Percentiles rank a stretch among this genome's conserved stretches.
These are phyloP conservation scores for Corylus heterophylla DNA, from an alignment of 306 rosid genomes.

Conservation along the genomic window DNA sequence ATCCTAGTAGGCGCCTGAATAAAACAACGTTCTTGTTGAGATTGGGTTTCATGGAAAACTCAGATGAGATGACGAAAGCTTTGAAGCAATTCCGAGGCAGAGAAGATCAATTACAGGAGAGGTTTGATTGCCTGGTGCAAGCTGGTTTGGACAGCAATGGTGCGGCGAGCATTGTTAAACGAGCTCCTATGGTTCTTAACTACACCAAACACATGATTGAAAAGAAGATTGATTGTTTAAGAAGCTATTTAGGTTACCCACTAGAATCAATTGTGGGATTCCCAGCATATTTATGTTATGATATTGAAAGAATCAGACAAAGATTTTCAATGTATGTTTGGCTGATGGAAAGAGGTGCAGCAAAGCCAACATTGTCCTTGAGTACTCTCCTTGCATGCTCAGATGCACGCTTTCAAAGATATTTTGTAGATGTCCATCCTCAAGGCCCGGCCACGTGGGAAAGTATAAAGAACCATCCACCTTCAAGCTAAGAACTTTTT, in stretches of 20 bases:
- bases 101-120: slow-evolving; percentile 79
- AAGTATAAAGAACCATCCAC: slow-evolving; percentile 35
- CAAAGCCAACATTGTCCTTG: slow-evolving; percentile 50
- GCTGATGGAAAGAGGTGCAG: slow-evolving; percentile 57
- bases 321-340: slow-evolving; percentile 73
- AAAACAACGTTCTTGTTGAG: slow-evolving; percentile 63
- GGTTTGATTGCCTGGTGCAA: slow-evolving; percentile 75
- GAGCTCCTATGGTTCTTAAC: slow-evolving; percentile 62
- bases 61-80: slow-evolving; percentile 81
- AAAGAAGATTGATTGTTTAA: slow-evolving; percentile 65
- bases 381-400: slow-evolving; percentile 62
- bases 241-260: slow-evolving; percentile 55
- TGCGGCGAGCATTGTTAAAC: slow-evolving; percentile 49
- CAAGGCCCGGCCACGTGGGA: slow-evolving; percentile 69
- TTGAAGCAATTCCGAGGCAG: slow-evolving; percentile 63
- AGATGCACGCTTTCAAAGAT: slow-evolving; percentile 55
- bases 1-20: slow-evolving; percentile 42
- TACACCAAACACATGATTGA: slow-evolving; percentile 46
- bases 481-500: slow-evolving; percentile 24
- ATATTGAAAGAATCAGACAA: slow-evolving; percentile 47
- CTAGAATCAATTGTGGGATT: slow-evolving; percentile 49
- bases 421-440: slow-evolving; percentile 66
- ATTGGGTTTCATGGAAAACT: slow-evolving; percentile 69
- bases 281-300: slow-evolving; percentile 68
- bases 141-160: slow-evolving; percentile 74